Evolutionary conservation across 257 asterid genomes (phyloP).

Genomic region (Solanum habrochaites): DNA sequence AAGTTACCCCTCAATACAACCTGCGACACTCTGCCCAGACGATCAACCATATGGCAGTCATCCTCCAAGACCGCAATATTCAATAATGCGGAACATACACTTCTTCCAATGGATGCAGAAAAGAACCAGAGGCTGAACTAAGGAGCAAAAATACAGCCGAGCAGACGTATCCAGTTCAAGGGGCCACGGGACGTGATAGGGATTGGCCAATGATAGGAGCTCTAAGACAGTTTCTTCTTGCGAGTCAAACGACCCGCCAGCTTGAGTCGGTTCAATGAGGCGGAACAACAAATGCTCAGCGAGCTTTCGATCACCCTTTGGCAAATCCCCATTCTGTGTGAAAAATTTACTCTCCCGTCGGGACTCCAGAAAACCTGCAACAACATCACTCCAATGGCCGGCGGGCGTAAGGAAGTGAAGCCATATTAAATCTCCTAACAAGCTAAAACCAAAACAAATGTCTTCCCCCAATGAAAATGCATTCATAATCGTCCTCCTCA

Average conservation of each 20-base stretch:
- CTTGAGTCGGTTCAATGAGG: too few relatives aligned
- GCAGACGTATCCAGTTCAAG: too few relatives aligned
- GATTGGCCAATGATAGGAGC: constrained; percentile 56
- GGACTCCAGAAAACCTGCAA: constrained; percentile 68
- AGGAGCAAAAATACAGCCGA: too few relatives aligned
- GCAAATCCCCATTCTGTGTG: constrained; percentile 64
- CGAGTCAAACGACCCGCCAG: too few relatives aligned
- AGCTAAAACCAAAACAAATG: too few relatives aligned
- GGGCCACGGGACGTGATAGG: too few relatives aligned
- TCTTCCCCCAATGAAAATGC: constrained; percentile 74
- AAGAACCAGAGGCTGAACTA: too few relatives aligned
- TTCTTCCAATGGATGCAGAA: too few relatives aligned
- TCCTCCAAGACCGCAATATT: constrained; percentile 77
- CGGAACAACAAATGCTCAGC: too few relatives aligned
- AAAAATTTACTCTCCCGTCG: constrained; percentile 56
- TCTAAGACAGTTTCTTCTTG: constrained; percentile 59
- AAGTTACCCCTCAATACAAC: constrained; percentile 78
- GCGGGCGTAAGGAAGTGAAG: constrained; percentile 76
- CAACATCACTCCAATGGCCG: constrained; percentile 67
- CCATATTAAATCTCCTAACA: constrained; percentile 59
- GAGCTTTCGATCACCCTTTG: constrained; percentile 63
- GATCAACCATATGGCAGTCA: constrained; percentile 65
- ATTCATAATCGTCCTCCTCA: constrained; percentile 52
- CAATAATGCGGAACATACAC: too few relatives aligned
- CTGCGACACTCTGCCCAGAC: constrained; percentile 97